These are phyloP conservation scores for Rhizophora apiculata DNA, from an alignment of 345 rosid species.

Conservation along the genomic window DNA sequence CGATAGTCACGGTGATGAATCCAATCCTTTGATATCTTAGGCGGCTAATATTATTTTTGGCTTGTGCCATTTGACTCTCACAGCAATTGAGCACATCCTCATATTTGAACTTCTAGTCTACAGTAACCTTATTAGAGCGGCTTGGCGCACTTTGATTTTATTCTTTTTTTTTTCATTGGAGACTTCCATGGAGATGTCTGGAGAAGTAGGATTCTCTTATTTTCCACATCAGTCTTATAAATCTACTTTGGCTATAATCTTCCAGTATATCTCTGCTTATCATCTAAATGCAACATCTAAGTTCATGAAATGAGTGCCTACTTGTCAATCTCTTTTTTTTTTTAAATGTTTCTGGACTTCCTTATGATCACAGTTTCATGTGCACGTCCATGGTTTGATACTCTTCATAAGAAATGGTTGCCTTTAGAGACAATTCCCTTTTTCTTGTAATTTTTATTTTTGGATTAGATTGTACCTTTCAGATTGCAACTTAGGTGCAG, in stretches of 20 bases:
- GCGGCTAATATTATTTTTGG: not conserved
- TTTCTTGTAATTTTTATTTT: not conserved
- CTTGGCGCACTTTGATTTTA: too few relatives aligned
- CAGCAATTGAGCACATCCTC: too few relatives aligned
- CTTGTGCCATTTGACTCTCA: too few relatives aligned
- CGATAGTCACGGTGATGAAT: not conserved
- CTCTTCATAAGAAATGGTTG: not conserved
- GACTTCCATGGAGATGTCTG: too few relatives aligned
- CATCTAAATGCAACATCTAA: not conserved
- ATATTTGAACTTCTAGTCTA: too few relatives aligned
- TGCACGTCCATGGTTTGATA: not conserved
- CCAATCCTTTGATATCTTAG: not conserved
- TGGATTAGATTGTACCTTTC: constrained; percentile 54
- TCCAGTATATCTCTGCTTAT: not conserved
- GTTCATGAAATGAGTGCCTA: not conserved
- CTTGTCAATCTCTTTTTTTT: not conserved
- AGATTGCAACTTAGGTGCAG: constrained; percentile 59
- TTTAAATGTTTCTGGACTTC: not conserved
- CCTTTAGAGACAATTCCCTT: too few relatives aligned
- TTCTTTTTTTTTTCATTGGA: too few relatives aligned
- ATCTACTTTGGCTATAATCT: too few relatives aligned
- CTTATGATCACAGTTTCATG: not conserved
- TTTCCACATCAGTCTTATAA: too few relatives aligned
- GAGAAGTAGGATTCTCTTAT: too few relatives aligned
- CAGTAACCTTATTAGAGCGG: too few relatives aligned